A percentile compares a stretch with the other conserved stretches of the same genome.
phyloP scores from a whole-genome alignment of 1,284 basidiomycete species.

The Phellinidium pouzarii region DNA sequence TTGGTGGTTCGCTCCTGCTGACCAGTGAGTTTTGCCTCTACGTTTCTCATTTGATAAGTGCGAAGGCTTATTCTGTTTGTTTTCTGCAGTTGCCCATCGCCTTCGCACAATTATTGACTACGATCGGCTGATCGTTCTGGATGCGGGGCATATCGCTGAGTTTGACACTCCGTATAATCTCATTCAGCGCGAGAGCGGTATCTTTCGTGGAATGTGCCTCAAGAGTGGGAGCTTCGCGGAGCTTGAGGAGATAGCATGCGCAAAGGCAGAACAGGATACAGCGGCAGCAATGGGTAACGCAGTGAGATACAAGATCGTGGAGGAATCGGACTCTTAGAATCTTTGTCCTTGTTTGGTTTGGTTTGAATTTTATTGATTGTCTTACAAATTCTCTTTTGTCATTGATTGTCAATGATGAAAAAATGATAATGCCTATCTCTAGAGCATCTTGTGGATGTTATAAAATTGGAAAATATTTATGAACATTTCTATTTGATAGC shows the following conservation, averaged over 20 bases:
- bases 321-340: no score
- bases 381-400: no score
- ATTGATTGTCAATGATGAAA: no score
- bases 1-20: slow-evolving; percentile 52
- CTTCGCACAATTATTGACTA: slow-evolving; percentile 71
- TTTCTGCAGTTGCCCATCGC: slow-evolving; percentile 55
- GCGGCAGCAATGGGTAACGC: no score
- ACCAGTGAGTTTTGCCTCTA: slow-evolving; percentile 38
- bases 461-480: no score
- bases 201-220: slow-evolving; percentile 39
- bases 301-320: no score
- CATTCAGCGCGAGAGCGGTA: slow-evolving; percentile 19
- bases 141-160: slow-evolving; percentile 52
- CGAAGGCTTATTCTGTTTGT: neutral
- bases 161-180: slow-evolving; percentile 28
- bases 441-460: no score
- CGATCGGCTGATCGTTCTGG: slow-evolving; percentile 75
- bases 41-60: neutral
- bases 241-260: slow-evolving; percentile 20
- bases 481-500: no score
- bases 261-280: slow-evolving; percentile 7
- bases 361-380: no score
- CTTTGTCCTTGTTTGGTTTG: no score
- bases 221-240: slow-evolving; percentile 37
- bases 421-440: no score